These are phyloP conservation scores for Hymenoscyphus fructigenus DNA, from an alignment of 2,329 filamentous ascomycete genomes.

Conservation along the genomic window DNA sequence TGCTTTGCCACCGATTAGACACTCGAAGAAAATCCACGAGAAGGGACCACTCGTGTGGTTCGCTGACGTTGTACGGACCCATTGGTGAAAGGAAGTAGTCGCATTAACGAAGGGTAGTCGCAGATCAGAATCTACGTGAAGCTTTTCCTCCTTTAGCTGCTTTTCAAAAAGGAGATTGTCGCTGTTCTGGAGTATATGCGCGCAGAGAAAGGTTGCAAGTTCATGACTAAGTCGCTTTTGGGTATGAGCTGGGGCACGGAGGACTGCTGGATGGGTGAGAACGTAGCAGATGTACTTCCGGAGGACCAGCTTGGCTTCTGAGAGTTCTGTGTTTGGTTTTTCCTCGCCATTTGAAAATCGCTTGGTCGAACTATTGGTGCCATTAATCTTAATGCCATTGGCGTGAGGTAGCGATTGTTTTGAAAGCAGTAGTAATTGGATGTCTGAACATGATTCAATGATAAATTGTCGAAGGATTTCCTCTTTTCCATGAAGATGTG, in stretches of 20 bases:
- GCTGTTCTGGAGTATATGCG: conserved; percentile 4
- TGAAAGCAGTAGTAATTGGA: no score
- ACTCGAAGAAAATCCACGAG: conserved; percentile 12
- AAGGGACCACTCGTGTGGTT: conserved; percentile 13
- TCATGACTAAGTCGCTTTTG: neutral
- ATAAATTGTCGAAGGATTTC: no score
- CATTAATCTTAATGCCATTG: neutral
- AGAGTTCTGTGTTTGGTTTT: neutral
- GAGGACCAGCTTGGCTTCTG: neutral
- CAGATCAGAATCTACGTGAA: no score
- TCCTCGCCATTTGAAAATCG: neutral
- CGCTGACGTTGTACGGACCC: conserved; percentile 7
- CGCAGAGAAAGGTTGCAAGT: neutral
- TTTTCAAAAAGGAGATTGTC: neutral
- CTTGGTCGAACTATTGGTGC: neutral
- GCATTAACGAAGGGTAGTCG: neutral
- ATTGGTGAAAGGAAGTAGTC: neutral
- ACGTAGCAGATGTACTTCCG: neutral
- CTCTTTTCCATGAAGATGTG: no score
- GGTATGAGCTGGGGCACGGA: no score
- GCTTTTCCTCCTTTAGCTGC: no score
- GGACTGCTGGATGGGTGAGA: neutral
- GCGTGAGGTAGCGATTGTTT: no score
- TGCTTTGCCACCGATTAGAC: neutral
- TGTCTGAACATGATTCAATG: no score